These are phyloP conservation scores for Eimeria praecox DNA, from an alignment of 169 alveolate genomes.

Conservation along the genomic window DNA sequence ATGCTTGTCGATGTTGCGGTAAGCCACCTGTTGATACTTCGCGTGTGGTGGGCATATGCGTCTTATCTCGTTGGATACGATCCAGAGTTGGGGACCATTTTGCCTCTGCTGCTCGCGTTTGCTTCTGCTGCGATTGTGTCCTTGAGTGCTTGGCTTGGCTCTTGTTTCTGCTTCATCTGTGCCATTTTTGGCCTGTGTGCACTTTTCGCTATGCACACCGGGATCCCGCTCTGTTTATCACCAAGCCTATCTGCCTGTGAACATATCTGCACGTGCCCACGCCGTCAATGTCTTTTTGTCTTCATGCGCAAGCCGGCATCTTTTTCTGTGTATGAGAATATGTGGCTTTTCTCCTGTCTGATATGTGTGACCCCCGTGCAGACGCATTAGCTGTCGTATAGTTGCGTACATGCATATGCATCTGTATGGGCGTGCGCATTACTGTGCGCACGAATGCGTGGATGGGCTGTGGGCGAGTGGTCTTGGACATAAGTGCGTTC, in stretches of 20 bases:
- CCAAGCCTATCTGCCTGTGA: not conserved
- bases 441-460: not conserved
- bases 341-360: not conserved
- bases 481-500: not conserved
- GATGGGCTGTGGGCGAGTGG: not conserved
- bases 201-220: not conserved
- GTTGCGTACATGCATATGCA: not conserved
- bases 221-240: not conserved
- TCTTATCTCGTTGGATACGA: not conserved
- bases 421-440: not conserved
- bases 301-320: not conserved
- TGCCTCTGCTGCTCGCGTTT: not conserved
- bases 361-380: not conserved
- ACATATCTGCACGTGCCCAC: not conserved
- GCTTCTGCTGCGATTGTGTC: no score
- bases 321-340: not conserved
- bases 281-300: not conserved
- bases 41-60: not conserved
- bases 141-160: not conserved
- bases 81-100: not conserved
- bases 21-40: not conserved
- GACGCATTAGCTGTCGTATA: not conserved
- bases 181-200: not conserved
- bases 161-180: not conserved
- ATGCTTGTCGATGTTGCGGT: slow-evolving; percentile 48